Evolutionary conservation across 805 yeast genomes (phyloP).

Genomic region (Vanderwaltozyma yarrowii): DNA sequence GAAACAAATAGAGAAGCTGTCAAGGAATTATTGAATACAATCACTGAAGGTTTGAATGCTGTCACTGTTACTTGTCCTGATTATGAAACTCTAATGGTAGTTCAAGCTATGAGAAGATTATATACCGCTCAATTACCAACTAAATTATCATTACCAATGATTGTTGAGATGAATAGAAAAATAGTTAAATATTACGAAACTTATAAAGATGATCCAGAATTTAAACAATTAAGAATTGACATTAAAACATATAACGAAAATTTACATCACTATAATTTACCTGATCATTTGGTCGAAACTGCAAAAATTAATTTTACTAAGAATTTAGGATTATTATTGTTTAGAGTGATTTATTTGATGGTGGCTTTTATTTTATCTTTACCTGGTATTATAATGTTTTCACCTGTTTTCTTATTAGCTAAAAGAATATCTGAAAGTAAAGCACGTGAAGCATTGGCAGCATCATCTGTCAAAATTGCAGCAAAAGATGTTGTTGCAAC

Average conservation of each 20-base stretch:
- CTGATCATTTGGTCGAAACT: constrained; percentile 42
- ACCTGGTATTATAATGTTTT: constrained; percentile 82
- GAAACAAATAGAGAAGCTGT: constrained; percentile 65
- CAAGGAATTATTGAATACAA: constrained; percentile 53
- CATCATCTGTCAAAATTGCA: constrained; percentile 78
- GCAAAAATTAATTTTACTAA: constrained; percentile 41
- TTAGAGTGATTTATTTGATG: constrained; percentile 47
- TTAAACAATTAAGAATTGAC: constrained; percentile 48
- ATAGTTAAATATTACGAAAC: constrained; percentile 72
- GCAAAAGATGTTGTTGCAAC: constrained; percentile 95
- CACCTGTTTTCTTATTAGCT: constrained; percentile 79
- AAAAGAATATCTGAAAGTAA: constrained; percentile 63
- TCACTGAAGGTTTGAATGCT: constrained; percentile 64
- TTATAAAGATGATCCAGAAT: constrained; percentile 58
- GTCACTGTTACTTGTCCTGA: constrained; percentile 87
- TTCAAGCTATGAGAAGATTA: constrained; percentile 85
- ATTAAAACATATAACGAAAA: constrained; percentile 70
- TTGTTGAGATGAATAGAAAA: constrained; percentile 86
- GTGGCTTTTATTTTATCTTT: constrained; percentile 54
- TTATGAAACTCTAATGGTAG: constrained; percentile 78
- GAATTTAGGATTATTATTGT: constrained; percentile 42
- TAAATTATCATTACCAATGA: constrained; percentile 65
- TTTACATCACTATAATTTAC: constrained; percentile 50
- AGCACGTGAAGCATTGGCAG: constrained; percentile 70
- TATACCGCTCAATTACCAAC: constrained; percentile 69